Evolutionary conservation across 2,329 filamentous ascomycete genomes (phyloP), one percentile per base, ranked within the genome.

Genomic region (Alternaria sp.): DNA sequence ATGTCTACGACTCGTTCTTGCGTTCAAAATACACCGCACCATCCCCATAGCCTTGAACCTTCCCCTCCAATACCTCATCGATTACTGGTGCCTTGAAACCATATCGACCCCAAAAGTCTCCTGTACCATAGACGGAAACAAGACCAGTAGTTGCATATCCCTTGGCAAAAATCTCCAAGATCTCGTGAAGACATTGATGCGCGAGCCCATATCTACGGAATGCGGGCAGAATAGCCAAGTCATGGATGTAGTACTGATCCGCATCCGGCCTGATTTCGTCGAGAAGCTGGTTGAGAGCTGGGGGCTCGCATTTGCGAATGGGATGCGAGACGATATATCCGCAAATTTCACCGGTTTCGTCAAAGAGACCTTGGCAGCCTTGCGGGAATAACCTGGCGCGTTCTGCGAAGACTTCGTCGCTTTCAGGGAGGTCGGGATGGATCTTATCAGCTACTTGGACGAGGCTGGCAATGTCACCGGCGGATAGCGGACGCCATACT

Each of bases 221-320:
- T 11, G 43, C 54, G 6, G 66, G 61, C 2, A 72, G 25, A n/a
- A 72, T 67, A 4, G 68, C 68, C 2, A 72, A 25, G 47, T 72
- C 69, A 43, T 72, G 69, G 36, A 72, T 63, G 25, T 69, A 72
- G 21, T 69, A 72, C 46, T 70, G 68, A 15, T 69, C 59, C 13
- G 66, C 59, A 26, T 63, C 51, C 4, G 21, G 7, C 7, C 56
- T 9, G 8, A 70, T 66, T 8, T 57, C 36, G n/a, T 36, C 54
- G 3, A 70, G 52, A 6, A 70, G 21, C 2, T 23, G 51, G 11
- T 70, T 52, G 12, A 71, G 55, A 7, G 51, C 62, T 11, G 69
- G 69, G 17, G 63, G 66, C 23, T 63, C 55, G 21, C 50, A 51
- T 19, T 30, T 47, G 3, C 25, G 21, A 6, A 72, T 70, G 2